Evolutionary conservation across 768 basidiomycete species (phyloP).

Genomic region (Collybiopsis luxurians): DNA sequence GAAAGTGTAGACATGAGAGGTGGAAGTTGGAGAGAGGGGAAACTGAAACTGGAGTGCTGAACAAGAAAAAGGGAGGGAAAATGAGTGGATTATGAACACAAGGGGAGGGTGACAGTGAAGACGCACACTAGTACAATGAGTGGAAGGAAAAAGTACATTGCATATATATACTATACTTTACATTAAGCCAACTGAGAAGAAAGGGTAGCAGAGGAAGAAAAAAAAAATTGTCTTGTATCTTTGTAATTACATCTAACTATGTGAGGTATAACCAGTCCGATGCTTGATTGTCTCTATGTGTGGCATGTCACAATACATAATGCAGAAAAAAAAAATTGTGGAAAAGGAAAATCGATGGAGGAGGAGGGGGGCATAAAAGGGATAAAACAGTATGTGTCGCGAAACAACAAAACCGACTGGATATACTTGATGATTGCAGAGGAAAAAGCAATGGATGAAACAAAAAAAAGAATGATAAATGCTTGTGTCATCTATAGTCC

Average conservation of each 20-base stretch:
- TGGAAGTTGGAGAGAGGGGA: no score
- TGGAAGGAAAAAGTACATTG: no score
- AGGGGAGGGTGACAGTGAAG: no score
- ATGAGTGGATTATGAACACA: no score
- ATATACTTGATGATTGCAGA: slow-evolving; percentile 39
- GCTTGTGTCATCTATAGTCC: slow-evolving; percentile 33
- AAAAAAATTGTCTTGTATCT: slow-evolving; percentile 56
- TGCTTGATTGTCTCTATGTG: slow-evolving; percentile 25
- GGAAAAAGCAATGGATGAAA: slow-evolving; percentile 34
- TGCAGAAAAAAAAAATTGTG: not conserved
- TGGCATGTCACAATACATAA: slow-evolving; percentile 8
- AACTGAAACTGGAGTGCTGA: no score
- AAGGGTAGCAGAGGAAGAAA: slow-evolving; percentile 11
- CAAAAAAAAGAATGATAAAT: slow-evolving; percentile 26
- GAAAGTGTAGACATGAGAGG: no score
- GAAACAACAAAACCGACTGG: slow-evolving; percentile 45
- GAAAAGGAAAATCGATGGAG: not conserved
- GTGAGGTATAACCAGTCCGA: slow-evolving; percentile 14
- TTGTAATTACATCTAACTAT: no score
- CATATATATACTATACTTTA: no score
- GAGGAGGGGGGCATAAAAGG: slow-evolving; percentile 14
- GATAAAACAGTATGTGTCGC: slow-evolving; percentile 48
- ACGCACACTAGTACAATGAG: no score
- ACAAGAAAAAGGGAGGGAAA: no score
- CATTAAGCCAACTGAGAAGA: not conserved